Conservation (phyloP, 228 moss, liverwort and hornwort genomes). For the Sphagnum fallax region DNA sequence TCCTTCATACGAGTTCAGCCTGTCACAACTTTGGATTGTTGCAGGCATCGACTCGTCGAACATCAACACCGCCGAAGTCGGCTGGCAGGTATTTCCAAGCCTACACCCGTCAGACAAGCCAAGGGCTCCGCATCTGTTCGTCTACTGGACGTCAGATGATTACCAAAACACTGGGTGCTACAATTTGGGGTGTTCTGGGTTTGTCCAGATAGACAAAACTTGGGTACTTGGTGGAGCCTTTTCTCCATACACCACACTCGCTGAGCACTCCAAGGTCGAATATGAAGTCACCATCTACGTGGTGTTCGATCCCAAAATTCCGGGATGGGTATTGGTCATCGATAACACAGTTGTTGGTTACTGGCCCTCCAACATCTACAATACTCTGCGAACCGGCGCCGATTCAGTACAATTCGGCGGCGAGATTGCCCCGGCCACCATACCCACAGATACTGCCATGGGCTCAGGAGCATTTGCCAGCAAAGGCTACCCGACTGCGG, state of each 20-base stretch:
- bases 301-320: background rate
- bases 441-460: constrained; percentile 3
- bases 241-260: constrained; percentile 1
- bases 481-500: background rate
- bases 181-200: constrained; percentile 1
- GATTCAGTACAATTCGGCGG: constrained; percentile 14
- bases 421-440: background rate
- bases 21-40: constrained; percentile 7
- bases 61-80: constrained; percentile 6
- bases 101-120: background rate
- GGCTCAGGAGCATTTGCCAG: constrained; percentile 10
- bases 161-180: constrained; percentile 6
- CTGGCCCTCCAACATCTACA: constrained; percentile 7
- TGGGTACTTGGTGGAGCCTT: constrained; percentile 11
- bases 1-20: background rate
- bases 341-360: constrained; percentile 3
- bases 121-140: constrained; percentile 4
- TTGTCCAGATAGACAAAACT: constrained; percentile 2
- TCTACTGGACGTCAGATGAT: constrained; percentile 5
- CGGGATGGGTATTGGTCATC: constrained; percentile 13
- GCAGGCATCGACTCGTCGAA: background rate
- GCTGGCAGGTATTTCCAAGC: constrained; percentile 2
- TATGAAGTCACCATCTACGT: background rate
- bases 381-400: background rate
- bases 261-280: background rate